A percentile compares a stretch with the other conserved stretches of the same genome.
Conservation (phyloP, 1,139 yeast genomes). For the Yamadazyma membranifaciens region DNA sequence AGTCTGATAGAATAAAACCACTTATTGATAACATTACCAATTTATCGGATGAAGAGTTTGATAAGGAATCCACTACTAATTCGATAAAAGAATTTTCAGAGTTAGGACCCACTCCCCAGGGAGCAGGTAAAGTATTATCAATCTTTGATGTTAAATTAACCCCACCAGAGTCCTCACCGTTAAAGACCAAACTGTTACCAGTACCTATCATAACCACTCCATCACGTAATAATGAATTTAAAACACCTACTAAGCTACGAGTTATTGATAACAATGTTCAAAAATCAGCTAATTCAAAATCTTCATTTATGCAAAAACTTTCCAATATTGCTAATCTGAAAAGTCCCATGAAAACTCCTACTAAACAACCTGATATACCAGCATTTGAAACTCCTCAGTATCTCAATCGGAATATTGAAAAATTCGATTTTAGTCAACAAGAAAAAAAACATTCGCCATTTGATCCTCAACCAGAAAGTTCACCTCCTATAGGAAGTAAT, state of each 20-base stretch:
- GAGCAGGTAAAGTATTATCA: constrained; percentile 66
- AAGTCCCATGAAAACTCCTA: constrained; percentile 12
- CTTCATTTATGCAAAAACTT: constrained; percentile 14
- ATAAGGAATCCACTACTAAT: constrained; percentile 7
- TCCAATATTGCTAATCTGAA: constrained; percentile 7
- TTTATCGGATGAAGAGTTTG: constrained; percentile 10
- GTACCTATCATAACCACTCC: not conserved
- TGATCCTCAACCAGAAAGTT: not conserved
- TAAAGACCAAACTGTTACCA: constrained; percentile 18
- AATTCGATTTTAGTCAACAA: constrained; percentile 18
- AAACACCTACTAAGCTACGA: constrained; percentile 34
- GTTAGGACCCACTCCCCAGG: constrained; percentile 76
- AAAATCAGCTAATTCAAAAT: constrained; percentile 7
- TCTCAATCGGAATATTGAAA: constrained; percentile 23
- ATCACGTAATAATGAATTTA: constrained; percentile 17
- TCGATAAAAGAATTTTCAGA: constrained; percentile 23
- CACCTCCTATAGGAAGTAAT: not conserved
- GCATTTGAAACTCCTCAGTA: constrained; percentile 33
- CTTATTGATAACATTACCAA: constrained; percentile 9
- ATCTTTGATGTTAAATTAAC: constrained; percentile 55
- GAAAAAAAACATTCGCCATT: constrained; percentile 10
- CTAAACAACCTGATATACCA: not conserved
- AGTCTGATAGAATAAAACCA: not conserved
- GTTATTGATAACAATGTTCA: constrained; percentile 9
- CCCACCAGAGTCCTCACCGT: constrained; percentile 48